A percentile compares a stretch with the other conserved stretches of the same genome.
phyloP scores from a whole-genome alignment of 176 grass and related monocot genomes.

The Thalia dealbata region DNA sequence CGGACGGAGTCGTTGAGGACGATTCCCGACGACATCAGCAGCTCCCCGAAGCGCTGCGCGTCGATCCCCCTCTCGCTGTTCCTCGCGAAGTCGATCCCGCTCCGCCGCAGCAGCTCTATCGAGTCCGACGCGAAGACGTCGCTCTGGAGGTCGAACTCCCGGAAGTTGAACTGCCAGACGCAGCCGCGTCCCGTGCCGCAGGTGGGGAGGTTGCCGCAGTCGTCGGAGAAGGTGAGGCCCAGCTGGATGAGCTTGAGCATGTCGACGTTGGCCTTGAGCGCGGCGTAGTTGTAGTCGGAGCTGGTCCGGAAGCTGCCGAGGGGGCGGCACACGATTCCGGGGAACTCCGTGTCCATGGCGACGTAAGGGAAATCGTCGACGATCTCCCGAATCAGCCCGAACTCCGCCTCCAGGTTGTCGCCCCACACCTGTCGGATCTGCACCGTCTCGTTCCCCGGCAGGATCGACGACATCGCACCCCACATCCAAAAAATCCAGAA shows the following conservation, averaged over 20 bases:
- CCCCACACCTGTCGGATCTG: slow-evolving; percentile 1
- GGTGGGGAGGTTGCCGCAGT: neutral
- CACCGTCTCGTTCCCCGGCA: slow-evolving; percentile 1
- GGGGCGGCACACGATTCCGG: neutral
- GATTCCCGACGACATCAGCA: slow-evolving; percentile 1
- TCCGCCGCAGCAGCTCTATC: neutral
- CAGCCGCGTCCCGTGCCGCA: neutral
- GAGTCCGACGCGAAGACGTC: neutral
- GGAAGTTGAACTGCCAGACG: slow-evolving; percentile 3
- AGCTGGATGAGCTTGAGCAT: slow-evolving; percentile 8
- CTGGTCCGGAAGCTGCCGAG: neutral
- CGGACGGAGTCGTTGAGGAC: neutral
- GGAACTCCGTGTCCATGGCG: slow-evolving; percentile 4
- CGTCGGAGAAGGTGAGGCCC: neutral
- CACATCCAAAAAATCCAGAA: neutral
- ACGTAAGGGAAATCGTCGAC: neutral
- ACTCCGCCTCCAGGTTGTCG: neutral
- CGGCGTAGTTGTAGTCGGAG: slow-evolving; percentile 1
- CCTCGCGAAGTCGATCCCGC: neutral
- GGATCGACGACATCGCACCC: slow-evolving; percentile 3
- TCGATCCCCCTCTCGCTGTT: neutral
- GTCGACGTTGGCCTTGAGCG: slow-evolving; percentile 7
- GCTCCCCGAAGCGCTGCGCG: neutral
- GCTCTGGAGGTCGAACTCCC: slow-evolving; percentile 1
- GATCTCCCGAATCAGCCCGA: neutral